Conservation (phyloP, 2,329 filamentous ascomycete species). For the Arthrobotrys megalospora region DNA sequence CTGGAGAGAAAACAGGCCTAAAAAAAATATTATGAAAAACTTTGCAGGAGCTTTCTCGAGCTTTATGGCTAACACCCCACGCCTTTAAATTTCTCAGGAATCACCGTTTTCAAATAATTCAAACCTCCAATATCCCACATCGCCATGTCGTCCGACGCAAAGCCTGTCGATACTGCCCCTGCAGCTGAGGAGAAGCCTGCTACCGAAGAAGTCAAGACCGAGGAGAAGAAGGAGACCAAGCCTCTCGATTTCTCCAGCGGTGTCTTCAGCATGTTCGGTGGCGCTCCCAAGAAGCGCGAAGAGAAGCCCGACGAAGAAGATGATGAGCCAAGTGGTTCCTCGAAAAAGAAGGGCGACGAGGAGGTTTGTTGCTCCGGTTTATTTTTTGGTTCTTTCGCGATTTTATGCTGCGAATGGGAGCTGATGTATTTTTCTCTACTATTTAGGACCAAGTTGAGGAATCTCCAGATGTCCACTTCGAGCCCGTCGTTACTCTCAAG, state of each 20-base stretch:
- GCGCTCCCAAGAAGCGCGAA: constrained; percentile 97
- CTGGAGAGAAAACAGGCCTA: neutral
- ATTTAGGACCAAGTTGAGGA: constrained; percentile 81
- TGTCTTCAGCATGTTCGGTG: constrained; percentile 99
- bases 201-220: constrained; percentile 58
- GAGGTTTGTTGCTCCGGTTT: constrained; percentile 67
- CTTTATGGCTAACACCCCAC: constrained; percentile 28
- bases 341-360: constrained; percentile 72
- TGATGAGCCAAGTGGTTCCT: constrained; percentile 70
- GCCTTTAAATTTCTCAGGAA: constrained; percentile 1
- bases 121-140: constrained; percentile 3
- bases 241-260: constrained; percentile 54
- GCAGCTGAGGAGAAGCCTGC: constrained; percentile 50
- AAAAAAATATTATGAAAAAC: constrained; percentile 36
- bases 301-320: constrained; percentile 81
- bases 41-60: constrained; percentile 25
- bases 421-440: neutral
- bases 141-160: constrained; percentile 61
- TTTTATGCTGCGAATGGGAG: constrained; percentile 25
- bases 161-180: constrained; percentile 60
- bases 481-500: constrained; percentile 95
- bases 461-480: constrained; percentile 95
- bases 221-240: constrained; percentile 57
- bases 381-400: constrained; percentile 34
- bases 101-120: neutral